Evolutionary conservation across 305 asterid species (phyloP).

Genomic region (Solanum aculeatissimum): DNA sequence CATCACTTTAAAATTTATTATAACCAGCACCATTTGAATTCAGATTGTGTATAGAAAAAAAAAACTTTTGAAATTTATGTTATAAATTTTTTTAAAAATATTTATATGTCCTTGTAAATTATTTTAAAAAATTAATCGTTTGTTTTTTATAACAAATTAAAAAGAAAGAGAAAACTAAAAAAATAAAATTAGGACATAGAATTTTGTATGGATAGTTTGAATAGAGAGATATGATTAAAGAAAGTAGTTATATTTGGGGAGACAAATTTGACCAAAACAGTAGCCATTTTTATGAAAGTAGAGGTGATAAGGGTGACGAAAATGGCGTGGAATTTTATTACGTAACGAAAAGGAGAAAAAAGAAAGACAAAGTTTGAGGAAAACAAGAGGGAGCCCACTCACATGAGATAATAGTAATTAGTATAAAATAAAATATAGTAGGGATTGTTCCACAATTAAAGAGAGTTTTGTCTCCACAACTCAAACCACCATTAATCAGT

Average conservation of each 20-base stretch:
- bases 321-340: neutral
- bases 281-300: neutral
- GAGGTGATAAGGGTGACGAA: neutral
- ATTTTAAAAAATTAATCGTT: too few relatives aligned
- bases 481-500: conserved; percentile 2
- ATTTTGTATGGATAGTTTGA: neutral
- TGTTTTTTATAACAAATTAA: too few relatives aligned
- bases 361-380: neutral
- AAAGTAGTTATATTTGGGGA: neutral
- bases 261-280: neutral
- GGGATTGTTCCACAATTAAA: neutral
- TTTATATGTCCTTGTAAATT: too few relatives aligned
- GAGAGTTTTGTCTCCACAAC: conserved; percentile 7
- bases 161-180: too few relatives aligned
- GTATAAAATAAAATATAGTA: neutral
- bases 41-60: too few relatives aligned
- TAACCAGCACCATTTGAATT: too few relatives aligned
- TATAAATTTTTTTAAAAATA: too few relatives aligned
- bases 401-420: neutral
- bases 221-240: neutral
- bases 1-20: too few relatives aligned
- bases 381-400: neutral
- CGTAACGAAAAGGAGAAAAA: neutral
- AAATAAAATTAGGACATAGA: neutral
- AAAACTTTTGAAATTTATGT: too few relatives aligned